Evolutionary conservation across 2,329 filamentous ascomycete species (phyloP).

Genomic region (Pseudogymnoascus sp.): DNA sequence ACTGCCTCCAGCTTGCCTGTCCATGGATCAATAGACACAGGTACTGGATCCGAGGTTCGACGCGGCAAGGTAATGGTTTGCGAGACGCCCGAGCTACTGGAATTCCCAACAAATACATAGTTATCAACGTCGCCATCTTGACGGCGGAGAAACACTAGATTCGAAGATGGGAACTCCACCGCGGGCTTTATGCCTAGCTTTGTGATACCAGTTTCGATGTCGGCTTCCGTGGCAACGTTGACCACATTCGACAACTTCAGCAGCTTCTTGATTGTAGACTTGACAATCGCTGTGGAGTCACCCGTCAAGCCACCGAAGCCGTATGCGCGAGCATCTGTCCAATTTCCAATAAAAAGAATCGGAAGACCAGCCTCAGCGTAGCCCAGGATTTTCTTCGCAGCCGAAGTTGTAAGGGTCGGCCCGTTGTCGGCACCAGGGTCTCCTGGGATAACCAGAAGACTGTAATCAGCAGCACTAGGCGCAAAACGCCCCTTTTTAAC

Average conservation of each 20-base stretch:
- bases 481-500: conserved; percentile 3
- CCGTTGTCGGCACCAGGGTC: neutral
- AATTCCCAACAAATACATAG: conserved; percentile 11
- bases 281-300: neutral
- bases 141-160: conserved; percentile 10
- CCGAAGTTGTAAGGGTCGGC: conserved; percentile 8
- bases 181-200: neutral
- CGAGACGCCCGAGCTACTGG: conserved; percentile 6
- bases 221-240: neutral
- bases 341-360: conserved; percentile 10
- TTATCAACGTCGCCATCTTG: conserved; percentile 11
- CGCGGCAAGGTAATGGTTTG: neutral
- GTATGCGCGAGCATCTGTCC: conserved; percentile 6
- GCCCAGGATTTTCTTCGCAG: conserved; percentile 2
- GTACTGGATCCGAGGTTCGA: neutral
- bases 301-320: neutral
- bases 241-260: conserved; percentile 4
- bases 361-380: conserved; percentile 10
- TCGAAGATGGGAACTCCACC: neutral
- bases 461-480: conserved; percentile 6
- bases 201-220: neutral
- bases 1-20: conserved; percentile 8
- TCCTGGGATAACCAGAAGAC: conserved; percentile 7
- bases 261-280: neutral
- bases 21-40: conserved; percentile 10